phyloP scores from a whole-genome alignment of 768 basidiomycete genomes.

The Phaeotremella fagi region DNA sequence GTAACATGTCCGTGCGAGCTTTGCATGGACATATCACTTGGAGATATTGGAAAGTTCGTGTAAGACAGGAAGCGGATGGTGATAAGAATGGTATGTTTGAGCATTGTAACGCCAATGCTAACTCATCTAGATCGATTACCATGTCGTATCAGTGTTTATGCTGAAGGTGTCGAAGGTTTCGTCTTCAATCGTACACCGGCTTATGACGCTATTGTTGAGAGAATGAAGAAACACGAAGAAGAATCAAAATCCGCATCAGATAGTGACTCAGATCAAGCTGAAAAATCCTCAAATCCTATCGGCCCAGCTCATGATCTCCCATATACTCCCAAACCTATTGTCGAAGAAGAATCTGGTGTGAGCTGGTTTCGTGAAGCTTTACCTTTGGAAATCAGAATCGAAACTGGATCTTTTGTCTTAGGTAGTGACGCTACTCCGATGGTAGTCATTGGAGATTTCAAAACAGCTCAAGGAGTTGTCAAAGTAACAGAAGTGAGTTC shows the following conservation, averaged over 20 bases:
- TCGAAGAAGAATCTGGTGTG: slow-evolving; percentile 12
- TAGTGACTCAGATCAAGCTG: not conserved
- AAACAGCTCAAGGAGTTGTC: slow-evolving; percentile 70
- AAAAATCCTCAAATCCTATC: slow-evolving; percentile 7
- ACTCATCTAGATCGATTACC: slow-evolving; percentile 51
- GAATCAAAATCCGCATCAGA: too few relatives aligned
- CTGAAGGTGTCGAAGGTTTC: slow-evolving; percentile 89
- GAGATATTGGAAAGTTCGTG: slow-evolving; percentile 86
- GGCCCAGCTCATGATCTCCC: slow-evolving; percentile 6
- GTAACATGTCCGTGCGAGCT: slow-evolving; percentile 80
- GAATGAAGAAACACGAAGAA: slow-evolving; percentile 57
- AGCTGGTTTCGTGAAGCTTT: slow-evolving; percentile 67
- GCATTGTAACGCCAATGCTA: slow-evolving; percentile 1
- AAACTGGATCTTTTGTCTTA: slow-evolving; percentile 72
- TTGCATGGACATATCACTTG: slow-evolving; percentile 82
- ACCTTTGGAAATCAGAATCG: slow-evolving; percentile 73
- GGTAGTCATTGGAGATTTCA: slow-evolving; percentile 75
- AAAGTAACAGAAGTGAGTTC: slow-evolving; percentile 63
- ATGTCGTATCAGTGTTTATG: slow-evolving; percentile 73
- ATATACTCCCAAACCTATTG: slow-evolving; percentile 10
- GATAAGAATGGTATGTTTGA: not conserved
- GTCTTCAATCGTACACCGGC: slow-evolving; percentile 84
- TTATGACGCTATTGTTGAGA: slow-evolving; percentile 77
- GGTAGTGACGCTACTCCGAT: slow-evolving; percentile 83
- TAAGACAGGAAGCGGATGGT: slow-evolving; percentile 58